These are phyloP conservation scores for Aureobasidium pullulans DNA, from an alignment of 2,329 filamentous ascomycete genomes.

Conservation along the genomic window DNA sequence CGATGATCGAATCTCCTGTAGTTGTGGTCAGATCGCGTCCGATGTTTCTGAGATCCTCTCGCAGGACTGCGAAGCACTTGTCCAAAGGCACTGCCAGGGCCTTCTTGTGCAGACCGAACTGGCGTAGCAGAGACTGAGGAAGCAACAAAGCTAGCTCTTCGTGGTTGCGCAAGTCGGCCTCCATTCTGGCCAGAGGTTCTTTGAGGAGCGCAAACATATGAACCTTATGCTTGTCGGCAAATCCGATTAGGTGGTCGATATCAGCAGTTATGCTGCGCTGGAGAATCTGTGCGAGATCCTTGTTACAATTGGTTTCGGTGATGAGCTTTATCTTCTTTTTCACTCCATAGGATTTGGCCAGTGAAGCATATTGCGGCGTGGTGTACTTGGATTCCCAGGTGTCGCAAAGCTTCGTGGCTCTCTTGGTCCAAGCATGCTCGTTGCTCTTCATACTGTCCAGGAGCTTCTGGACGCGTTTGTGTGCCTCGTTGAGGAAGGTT, in stretches of 20 bases:
- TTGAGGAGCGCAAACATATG: not conserved
- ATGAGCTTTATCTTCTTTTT: not conserved
- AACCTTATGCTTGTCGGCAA: not conserved
- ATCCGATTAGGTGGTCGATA: not conserved
- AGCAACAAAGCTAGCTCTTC: not conserved
- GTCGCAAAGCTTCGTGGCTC: not conserved
- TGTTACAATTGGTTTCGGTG: not conserved
- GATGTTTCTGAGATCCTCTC: no score
- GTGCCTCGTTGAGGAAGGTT: no score
- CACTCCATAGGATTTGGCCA: not conserved
- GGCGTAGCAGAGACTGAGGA: not conserved
- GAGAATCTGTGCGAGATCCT: not conserved
- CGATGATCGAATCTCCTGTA: no score
- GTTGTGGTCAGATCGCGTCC: no score
- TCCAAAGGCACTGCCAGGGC: not conserved
- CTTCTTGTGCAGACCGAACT: not conserved
- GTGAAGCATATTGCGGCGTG: not conserved
- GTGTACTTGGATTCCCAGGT: not conserved
- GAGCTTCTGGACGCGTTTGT: not conserved
- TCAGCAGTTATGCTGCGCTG: not conserved
- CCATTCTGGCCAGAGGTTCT: not conserved
- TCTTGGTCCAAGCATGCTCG: not conserved
- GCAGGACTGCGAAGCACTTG: no score
- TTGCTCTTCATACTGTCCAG: not conserved
- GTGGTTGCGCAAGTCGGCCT: not conserved